Evolutionary conservation across 73 alveolate genomes (phyloP).

Genomic region (Blepharisma japonicum): DNA sequence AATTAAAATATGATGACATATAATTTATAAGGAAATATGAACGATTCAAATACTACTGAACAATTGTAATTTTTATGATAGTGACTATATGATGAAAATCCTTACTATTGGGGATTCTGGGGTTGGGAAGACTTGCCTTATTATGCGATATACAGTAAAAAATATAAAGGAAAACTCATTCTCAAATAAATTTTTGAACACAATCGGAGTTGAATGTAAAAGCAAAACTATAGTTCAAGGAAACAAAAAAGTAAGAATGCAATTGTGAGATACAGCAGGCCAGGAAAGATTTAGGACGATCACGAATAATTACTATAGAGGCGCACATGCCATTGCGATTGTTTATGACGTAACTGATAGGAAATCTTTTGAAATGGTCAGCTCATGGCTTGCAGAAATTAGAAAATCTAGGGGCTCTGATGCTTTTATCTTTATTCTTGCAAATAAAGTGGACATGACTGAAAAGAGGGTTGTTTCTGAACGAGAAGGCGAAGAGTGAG

Average conservation of each 20-base stretch:
- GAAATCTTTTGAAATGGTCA: slow-evolving; percentile 6
- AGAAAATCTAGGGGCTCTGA: background rate
- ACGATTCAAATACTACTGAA: too few species aligned
- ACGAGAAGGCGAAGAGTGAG: slow-evolving; percentile 64
- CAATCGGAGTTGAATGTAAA: background rate
- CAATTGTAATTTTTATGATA: background rate
- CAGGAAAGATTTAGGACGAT: slow-evolving; percentile 38
- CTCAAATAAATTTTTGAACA: background rate
- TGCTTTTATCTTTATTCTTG: slow-evolving; percentile 40
- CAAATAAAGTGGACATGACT: slow-evolving; percentile 67
- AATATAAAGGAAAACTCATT: background rate
- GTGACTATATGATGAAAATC: background rate
- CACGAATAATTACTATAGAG: slow-evolving; percentile 31
- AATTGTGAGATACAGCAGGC: slow-evolving; percentile 44
- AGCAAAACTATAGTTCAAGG: background rate
- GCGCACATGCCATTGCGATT: slow-evolving; percentile 32
- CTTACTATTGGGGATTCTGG: slow-evolving; percentile 5
- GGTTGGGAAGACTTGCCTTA: slow-evolving; percentile 1
- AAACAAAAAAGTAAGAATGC: background rate
- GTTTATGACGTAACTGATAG: slow-evolving; percentile 35
- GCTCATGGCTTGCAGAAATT: slow-evolving; percentile 29
- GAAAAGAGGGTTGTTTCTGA: slow-evolving; percentile 58
- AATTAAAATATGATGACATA: too few species aligned
- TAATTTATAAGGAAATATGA: too few species aligned
- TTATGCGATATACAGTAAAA: background rate